phyloP scores from a whole-genome alignment of 768 basidiomycete genomes.

The Trametes cingulata region DNA sequence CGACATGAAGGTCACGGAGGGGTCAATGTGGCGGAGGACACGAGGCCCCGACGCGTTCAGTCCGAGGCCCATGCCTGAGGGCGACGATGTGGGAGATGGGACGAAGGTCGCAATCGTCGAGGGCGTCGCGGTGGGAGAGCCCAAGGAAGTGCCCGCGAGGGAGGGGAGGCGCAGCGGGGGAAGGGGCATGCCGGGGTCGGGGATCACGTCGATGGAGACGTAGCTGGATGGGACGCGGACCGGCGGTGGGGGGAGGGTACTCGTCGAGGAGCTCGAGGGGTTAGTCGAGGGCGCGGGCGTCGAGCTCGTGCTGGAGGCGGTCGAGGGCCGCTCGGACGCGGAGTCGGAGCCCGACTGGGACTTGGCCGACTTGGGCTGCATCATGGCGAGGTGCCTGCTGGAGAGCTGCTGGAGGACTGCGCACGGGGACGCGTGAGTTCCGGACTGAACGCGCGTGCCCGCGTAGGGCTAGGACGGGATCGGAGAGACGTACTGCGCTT shows the following conservation, averaged over 20 bases:
- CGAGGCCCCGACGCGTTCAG: slow-evolving; percentile 42
- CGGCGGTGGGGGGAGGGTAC: slow-evolving; percentile 6
- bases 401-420: slow-evolving; percentile 33
- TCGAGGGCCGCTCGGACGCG: slow-evolving; percentile 15
- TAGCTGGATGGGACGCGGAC: slow-evolving; percentile 17
- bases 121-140: slow-evolving; percentile 21
- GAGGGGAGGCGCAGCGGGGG: slow-evolving; percentile 24
- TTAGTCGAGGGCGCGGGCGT: slow-evolving; percentile 9
- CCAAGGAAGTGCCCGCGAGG: slow-evolving; percentile 16
- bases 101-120: slow-evolving; percentile 25
- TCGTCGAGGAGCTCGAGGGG: not conserved
- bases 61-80: slow-evolving; percentile 17
- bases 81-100: slow-evolving; percentile 18
- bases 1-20: slow-evolving; percentile 66
- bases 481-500: slow-evolving; percentile 58
- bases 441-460: not conserved
- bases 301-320: slow-evolving; percentile 9
- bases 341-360: slow-evolving; percentile 5
- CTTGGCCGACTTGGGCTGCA: slow-evolving; percentile 20
- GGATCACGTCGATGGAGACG: slow-evolving; percentile 24
- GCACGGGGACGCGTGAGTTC: slow-evolving; percentile 9
- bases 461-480: slow-evolving; percentile 16
- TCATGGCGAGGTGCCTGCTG: slow-evolving; percentile 25
- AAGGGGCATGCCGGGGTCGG: slow-evolving; percentile 18
- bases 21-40: slow-evolving; percentile 62